phyloP scores from a whole-genome alignment of 108 stramenopile species.

The Pseudonitzschia multiseries region DNA sequence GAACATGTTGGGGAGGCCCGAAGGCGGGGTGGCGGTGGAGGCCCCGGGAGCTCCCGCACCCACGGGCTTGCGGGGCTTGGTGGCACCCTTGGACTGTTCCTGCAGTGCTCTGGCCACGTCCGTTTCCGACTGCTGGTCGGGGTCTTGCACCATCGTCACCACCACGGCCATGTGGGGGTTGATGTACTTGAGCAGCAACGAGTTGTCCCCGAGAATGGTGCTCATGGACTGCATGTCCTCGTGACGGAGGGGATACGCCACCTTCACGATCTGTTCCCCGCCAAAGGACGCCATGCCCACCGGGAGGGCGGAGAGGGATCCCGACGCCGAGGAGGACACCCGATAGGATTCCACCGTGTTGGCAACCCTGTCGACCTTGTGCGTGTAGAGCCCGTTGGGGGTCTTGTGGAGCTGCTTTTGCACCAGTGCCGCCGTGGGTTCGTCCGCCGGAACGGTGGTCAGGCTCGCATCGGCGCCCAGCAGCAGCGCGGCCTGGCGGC shows the following conservation, averaged over 20 bases:
- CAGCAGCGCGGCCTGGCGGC: constrained; percentile 72
- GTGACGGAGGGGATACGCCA: constrained; percentile 72
- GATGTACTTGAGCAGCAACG: constrained; percentile 91
- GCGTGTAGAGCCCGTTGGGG: constrained; percentile 69
- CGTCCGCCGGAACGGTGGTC: constrained; percentile 54
- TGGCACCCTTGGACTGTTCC: not conserved
- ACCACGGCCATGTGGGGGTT: constrained; percentile 91
- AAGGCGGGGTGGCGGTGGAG: constrained; percentile 16
- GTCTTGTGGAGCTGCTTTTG: constrained; percentile 38
- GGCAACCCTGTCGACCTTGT: constrained; percentile 49
- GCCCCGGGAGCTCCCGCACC: constrained; percentile 45
- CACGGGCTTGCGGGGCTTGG: constrained; percentile 24
- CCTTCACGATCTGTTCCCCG: constrained; percentile 70
- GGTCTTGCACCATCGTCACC: constrained; percentile 56
- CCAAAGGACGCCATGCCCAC: constrained; percentile 68
- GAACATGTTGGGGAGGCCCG: constrained; percentile 59
- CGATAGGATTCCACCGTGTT: constrained; percentile 40
- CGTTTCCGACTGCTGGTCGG: constrained; percentile 21
- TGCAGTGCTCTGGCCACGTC: constrained; percentile 17
- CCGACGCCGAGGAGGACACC: not conserved
- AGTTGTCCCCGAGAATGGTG: constrained; percentile 88
- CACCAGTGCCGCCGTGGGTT: constrained; percentile 29
- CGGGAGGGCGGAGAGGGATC: constrained; percentile 24
- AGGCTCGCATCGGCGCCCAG: constrained; percentile 59
- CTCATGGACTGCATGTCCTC: constrained; percentile 82